Evolutionary conservation across 2,329 filamentous ascomycete species (phyloP), one percentile per base, ranked within the genome.

Genomic region (Penicillium sp.): DNA sequence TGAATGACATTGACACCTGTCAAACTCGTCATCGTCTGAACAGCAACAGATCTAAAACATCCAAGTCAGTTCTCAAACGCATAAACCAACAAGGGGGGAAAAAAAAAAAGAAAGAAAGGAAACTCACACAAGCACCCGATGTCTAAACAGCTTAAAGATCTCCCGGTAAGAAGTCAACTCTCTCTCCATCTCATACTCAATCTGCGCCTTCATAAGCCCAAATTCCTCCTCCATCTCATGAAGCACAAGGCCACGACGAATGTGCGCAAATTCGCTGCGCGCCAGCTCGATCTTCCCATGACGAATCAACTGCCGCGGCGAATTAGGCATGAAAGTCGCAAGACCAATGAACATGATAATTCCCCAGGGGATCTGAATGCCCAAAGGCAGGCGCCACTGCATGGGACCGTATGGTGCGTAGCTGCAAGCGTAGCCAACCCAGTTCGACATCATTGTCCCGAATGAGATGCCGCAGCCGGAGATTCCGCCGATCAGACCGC

Each of bases 1-100:
- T 79, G 81, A 37, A 85, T 83, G 1, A 84, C 82, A 62, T 84
- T 84, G 37, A 84, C 79, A 11, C 82, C 82, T 1, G 82, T 84
- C 38, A 84, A 63, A 60, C 76, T 78, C 0, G 82, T 84, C 79
- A 84, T 82, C 3, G 81, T 83, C 68, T 84, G 82, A 2, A 83
- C 82, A 2, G 79, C 78, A 62, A 84, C 80, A 1, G 78, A 80
- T 20, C 70, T 73, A 52, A 20, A 24, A 53, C n/a, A 45, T 3
- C 16, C 43, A 22, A 9, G 47, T 66, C n/a, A 68, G 62, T 47
- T 24, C 18, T 34, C 29, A 49, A 34, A 5, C 40, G 37, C 38
- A 6, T 29, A 40, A 9, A 2, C n/a, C n/a, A 20, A 9, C 2
- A n/a, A 40, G 14, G n/a, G n/a, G 4, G 24, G 8, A 26, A 26